Evolutionary conservation across 768 basidiomycete genomes (phyloP).

Genomic region (Dictyophora rubrovolvata): DNA sequence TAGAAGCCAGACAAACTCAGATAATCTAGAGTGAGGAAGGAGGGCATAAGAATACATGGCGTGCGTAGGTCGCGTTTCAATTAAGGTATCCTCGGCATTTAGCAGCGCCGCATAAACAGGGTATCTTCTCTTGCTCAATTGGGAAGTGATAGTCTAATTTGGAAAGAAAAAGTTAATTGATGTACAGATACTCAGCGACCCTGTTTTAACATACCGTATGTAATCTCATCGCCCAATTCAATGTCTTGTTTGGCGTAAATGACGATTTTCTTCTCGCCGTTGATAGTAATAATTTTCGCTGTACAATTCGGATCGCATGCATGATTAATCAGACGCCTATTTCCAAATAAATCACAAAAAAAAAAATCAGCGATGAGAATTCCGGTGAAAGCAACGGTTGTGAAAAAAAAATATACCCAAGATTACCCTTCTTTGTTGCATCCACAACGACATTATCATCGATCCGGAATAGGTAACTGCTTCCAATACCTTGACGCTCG

Average conservation of each 20-base stretch:
- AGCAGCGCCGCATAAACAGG: conserved; percentile 80
- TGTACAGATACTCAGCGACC: neutral
- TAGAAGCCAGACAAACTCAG: neutral
- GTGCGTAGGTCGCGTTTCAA: conserved; percentile 32
- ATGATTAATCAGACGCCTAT: conserved; percentile 84
- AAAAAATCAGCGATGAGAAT: neutral
- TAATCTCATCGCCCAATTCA: conserved; percentile 95
- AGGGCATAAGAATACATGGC: neutral
- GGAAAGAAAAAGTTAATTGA: neutral
- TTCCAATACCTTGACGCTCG: conserved; percentile 94
- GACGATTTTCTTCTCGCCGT: conserved; percentile 94
- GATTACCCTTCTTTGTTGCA: conserved; percentile 97
- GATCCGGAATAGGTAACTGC: conserved; percentile 94
- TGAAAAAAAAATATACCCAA: conserved; percentile 58
- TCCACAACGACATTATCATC: conserved; percentile 98
- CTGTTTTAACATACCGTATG: conserved; percentile 57
- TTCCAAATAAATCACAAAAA: conserved; percentile 33
- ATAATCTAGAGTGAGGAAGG: neutral
- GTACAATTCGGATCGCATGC: conserved; percentile 94
- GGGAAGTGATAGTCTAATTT: conserved; percentile 93
- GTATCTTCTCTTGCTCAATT: conserved; percentile 95
- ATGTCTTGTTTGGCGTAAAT: conserved; percentile 98
- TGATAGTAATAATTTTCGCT: conserved; percentile 86
- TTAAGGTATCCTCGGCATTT: conserved; percentile 95
- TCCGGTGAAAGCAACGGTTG: conserved; percentile 10